Conservation (phyloP, 1,284 basidiomycete species). For the Cryptococcus deneoformans region DNA sequence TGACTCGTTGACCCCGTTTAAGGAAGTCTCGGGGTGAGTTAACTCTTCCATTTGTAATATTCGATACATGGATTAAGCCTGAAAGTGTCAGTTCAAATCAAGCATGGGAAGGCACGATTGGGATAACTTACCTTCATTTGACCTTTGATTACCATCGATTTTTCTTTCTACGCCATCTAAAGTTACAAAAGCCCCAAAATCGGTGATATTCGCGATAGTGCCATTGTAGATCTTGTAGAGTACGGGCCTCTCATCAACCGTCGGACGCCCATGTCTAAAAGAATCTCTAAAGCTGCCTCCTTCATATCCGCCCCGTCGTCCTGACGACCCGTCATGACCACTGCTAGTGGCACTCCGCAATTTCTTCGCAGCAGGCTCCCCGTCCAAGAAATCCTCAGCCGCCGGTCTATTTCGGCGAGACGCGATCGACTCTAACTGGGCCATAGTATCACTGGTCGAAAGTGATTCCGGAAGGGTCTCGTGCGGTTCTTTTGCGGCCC, state of each 20-base stretch:
- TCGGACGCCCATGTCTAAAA: slow-evolving; percentile 36
- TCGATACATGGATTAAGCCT: slow-evolving; percentile 97
- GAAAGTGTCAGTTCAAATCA: slow-evolving; percentile 1
- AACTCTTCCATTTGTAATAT: slow-evolving; percentile 75
- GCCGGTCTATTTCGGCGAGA: slow-evolving; percentile 50
- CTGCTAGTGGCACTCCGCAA: slow-evolving; percentile 49
- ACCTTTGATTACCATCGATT: slow-evolving; percentile 68
- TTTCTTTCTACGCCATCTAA: slow-evolving; percentile 83
- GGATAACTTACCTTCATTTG: not conserved
- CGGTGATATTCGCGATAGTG: slow-evolving; percentile 78
- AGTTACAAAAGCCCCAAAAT: slow-evolving; percentile 92
- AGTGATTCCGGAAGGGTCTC: slow-evolving; percentile 53
- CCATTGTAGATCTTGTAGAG: slow-evolving; percentile 95
- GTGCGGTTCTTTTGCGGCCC: slow-evolving; percentile 55
- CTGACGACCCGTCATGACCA: slow-evolving; percentile 48
- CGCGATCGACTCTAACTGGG: slow-evolving; percentile 55
- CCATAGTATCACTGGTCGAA: slow-evolving; percentile 40
- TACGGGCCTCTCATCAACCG: slow-evolving; percentile 75
- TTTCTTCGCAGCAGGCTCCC: slow-evolving; percentile 57
- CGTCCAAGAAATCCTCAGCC: not conserved
- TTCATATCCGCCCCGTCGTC: slow-evolving; percentile 1
- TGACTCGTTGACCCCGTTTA: slow-evolving; percentile 80
- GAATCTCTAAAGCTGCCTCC: slow-evolving; percentile 5
- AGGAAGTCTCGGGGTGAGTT: slow-evolving; percentile 85
- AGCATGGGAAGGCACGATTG: not conserved